Conservation (phyloP, 208 protist species). For the Naegleria fowleri region DNA sequence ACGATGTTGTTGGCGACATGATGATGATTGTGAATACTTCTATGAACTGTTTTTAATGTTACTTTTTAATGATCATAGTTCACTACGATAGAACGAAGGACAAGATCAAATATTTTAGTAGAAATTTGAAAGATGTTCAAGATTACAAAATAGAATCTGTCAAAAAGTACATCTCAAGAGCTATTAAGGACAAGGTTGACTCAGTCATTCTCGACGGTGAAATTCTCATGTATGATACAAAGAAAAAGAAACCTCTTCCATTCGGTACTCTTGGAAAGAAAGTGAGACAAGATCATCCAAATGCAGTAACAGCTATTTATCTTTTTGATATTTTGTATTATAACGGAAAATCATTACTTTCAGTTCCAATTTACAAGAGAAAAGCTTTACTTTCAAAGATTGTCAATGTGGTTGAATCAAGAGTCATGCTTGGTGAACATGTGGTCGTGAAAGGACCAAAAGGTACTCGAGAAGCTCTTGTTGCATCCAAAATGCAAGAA, state of each 20-base stretch:
- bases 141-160: slow-evolving; percentile 60
- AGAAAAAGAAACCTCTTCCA: slow-evolving; percentile 57
- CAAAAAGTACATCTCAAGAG: slow-evolving; percentile 48
- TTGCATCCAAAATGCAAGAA: not conserved
- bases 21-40: too few species aligned
- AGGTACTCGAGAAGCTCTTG: not conserved
- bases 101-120: slow-evolving; percentile 58
- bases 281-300: slow-evolving; percentile 57
- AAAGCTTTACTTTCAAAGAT: slow-evolving; percentile 44
- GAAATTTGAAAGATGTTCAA: slow-evolving; percentile 63
- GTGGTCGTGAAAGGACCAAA: not conserved
- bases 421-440: slow-evolving; percentile 47
- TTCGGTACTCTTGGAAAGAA: slow-evolving; percentile 74
- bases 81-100: slow-evolving; percentile 56
- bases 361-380: slow-evolving; percentile 45
- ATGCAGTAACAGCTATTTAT: slow-evolving; percentile 63
- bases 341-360: slow-evolving; percentile 54
- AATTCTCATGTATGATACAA: slow-evolving; percentile 68
- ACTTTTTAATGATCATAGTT: too few species aligned
- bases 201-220: slow-evolving; percentile 73
- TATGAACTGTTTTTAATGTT: too few species aligned
- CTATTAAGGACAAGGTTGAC: slow-evolving; percentile 45
- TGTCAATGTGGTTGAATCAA: slow-evolving; percentile 44
- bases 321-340: slow-evolving; percentile 74
- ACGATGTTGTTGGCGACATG: too few species aligned